Percentiles rank a stretch among this genome's conserved stretches.
These are phyloP conservation scores for Conticribra guillardii DNA, from an alignment of 108 stramenopile genomes.

Conservation along the genomic window DNA sequence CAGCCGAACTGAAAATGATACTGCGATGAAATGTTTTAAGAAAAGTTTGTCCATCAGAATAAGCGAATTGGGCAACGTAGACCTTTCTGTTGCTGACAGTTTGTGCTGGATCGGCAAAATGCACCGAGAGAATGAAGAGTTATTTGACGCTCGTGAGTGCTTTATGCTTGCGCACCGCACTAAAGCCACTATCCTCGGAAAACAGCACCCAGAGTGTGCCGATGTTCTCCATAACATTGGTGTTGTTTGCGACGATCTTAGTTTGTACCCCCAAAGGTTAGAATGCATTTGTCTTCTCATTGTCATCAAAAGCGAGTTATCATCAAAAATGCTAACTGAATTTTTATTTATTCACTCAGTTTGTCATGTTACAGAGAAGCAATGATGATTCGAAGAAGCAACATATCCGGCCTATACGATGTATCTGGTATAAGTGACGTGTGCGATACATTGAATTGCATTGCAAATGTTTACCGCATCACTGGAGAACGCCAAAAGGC, in stretches of 20 bases:
- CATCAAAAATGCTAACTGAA: background rate
- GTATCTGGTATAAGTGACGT: constrained; percentile 37
- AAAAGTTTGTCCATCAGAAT: constrained; percentile 45
- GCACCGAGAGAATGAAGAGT: constrained; percentile 45
- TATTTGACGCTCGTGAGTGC: constrained; percentile 42
- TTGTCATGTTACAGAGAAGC: constrained; percentile 45
- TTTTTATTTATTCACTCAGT: constrained; percentile 1
- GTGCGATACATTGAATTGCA: constrained; percentile 52
- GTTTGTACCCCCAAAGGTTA: constrained; percentile 29
- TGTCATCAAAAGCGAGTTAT: no score
- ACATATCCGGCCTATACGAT: constrained; percentile 33
- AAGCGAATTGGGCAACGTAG: constrained; percentile 19
- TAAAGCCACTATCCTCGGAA: constrained; percentile 49
- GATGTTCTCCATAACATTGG: constrained; percentile 60
- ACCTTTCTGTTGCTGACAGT: constrained; percentile 54
- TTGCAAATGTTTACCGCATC: constrained; percentile 54
- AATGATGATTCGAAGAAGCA: constrained; percentile 36
- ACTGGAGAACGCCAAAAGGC: constrained; percentile 39
- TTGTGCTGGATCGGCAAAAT: constrained; percentile 65
- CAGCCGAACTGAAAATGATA: constrained; percentile 18
- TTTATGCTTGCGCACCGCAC: constrained; percentile 45
- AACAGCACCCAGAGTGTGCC: constrained; percentile 38
- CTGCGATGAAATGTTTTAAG: constrained; percentile 54
- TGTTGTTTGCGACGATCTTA: constrained; percentile 49
- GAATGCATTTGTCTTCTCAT: background rate